Percentiles rank a stretch among this genome's conserved stretches.
Conservation (phyloP, 148 eudicot genomes). For the Camellia sinensis region DNA sequence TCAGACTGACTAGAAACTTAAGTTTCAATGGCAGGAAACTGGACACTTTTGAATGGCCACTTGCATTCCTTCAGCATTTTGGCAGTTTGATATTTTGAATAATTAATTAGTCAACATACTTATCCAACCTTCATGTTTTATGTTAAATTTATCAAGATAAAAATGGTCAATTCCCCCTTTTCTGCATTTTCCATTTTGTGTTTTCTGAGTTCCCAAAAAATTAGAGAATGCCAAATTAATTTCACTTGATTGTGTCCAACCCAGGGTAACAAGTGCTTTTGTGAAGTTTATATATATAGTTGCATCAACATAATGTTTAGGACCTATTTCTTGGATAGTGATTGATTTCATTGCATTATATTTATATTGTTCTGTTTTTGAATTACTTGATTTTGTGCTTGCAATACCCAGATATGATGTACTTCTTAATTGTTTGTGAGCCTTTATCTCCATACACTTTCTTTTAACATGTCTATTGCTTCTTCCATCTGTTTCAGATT, state of each 20-base stretch:
- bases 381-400: background rate
- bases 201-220: background rate
- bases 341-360: background rate
- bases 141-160: background rate
- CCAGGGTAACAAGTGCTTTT: background rate
- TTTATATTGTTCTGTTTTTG: background rate
- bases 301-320: background rate
- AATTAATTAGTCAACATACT: background rate
- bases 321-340: background rate
- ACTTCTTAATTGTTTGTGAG: background rate
- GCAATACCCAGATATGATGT: background rate
- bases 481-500: conserved; percentile 41
- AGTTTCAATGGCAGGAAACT: background rate
- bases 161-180: background rate
- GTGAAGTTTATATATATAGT: background rate
- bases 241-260: background rate
- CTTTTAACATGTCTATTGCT: background rate
- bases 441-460: background rate
- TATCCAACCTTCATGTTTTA: background rate
- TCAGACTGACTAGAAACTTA: background rate
- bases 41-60: background rate
- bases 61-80: background rate
- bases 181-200: background rate
- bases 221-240: background rate
- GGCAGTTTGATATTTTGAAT: too few species aligned